Evolutionary conservation across 2,329 filamentous ascomycete species (phyloP).

Genomic region (Hypoxylon sp.): DNA sequence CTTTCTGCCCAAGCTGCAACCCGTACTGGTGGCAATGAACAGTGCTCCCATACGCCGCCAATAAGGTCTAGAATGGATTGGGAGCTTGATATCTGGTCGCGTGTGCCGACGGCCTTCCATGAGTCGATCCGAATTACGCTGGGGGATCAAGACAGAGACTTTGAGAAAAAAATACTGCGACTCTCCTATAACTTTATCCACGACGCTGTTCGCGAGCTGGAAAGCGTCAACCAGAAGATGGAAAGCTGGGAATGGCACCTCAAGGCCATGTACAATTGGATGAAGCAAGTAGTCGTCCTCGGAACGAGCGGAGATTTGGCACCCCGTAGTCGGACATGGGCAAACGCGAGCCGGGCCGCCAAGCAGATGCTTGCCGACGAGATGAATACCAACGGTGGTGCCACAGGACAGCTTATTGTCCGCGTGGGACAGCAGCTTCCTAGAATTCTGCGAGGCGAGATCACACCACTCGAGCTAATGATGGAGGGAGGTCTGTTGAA

Average conservation of each 20-base stretch:
- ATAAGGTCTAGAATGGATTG: neutral
- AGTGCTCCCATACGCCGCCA: neutral
- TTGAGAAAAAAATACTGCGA: neutral
- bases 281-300: neutral
- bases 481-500: neutral
- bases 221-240: neutral
- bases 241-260: neutral
- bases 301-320: neutral
- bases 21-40: neutral
- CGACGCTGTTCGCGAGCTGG: neutral
- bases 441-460: neutral
- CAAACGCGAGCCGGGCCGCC: neutral
- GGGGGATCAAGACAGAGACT: neutral
- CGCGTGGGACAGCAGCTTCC: neutral
- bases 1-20: neutral
- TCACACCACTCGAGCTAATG: neutral
- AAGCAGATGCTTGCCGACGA: neutral
- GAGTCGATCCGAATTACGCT: neutral
- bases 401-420: neutral
- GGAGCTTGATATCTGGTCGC: conserved; percentile 1
- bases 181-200: neutral
- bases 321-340: neutral
- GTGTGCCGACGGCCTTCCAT: neutral
- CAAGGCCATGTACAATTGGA: neutral
- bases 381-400: neutral